These are phyloP conservation scores for Eucalyptus fibrosa DNA, from an alignment of 345 rosid genomes.

Conservation along the genomic window DNA sequence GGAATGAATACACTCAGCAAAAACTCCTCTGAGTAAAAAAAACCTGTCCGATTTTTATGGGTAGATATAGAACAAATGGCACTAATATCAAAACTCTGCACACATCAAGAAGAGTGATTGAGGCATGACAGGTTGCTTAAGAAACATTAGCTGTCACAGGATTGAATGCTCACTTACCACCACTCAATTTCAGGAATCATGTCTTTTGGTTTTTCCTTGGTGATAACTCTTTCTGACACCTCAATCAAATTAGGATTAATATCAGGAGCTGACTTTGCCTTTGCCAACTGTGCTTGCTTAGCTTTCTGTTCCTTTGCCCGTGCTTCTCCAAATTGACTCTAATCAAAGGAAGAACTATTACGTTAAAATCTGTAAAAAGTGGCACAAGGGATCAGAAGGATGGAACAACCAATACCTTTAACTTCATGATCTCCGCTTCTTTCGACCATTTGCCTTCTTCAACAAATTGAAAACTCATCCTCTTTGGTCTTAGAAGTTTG, in stretches of 20 bases:
- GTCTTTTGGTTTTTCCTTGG: slow-evolving; percentile 76
- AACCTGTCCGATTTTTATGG: not conserved
- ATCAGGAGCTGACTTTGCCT: slow-evolving; percentile 69
- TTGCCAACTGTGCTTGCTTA: slow-evolving; percentile 87
- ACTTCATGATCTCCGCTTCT: slow-evolving; percentile 76
- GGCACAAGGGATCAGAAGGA: not conserved
- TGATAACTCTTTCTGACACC: slow-evolving; percentile 66
- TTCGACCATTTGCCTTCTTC: slow-evolving; percentile 97
- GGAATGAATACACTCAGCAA: not conserved
- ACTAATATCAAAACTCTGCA: not conserved
- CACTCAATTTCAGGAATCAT: slow-evolving; percentile 81
- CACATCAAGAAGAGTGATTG: not conserved
- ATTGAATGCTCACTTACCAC: slow-evolving; percentile 53
- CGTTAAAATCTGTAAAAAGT: not conserved
- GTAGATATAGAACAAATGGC: not conserved
- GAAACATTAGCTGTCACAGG: not conserved
- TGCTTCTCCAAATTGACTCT: slow-evolving; percentile 98
- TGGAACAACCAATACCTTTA: slow-evolving; percentile 35
- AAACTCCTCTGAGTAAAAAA: not conserved
- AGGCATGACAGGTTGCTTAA: not conserved
- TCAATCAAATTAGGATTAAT: slow-evolving; percentile 92
- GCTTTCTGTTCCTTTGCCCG: slow-evolving; percentile 82
- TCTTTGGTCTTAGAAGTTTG: slow-evolving; percentile 86
- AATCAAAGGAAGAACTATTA: not conserved
- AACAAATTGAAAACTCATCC: slow-evolving; percentile 86